Base-by-base conservation (phyloP, 2,329 filamentous ascomycete species). In the Acarospora socialis region DNA sequence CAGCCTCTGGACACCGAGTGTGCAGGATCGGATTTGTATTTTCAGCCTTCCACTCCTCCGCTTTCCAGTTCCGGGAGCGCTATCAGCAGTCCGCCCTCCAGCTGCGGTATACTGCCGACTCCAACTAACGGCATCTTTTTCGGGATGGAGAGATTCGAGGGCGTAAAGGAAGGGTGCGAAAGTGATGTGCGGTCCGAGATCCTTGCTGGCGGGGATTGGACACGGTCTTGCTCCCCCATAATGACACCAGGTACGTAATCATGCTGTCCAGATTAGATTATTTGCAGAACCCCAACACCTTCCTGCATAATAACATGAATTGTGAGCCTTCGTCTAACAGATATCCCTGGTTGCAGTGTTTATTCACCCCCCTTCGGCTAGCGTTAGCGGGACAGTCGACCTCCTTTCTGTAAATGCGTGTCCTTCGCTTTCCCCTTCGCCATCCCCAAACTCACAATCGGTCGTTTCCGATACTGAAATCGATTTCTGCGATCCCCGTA, bases 401-500 rank as follows among this genome's bases (percentile, higher is more conserved):
- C 68, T 82, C 45, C 65, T 83, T 45, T 80, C 80, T 44, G 69
- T 74, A 33, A 67, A 65, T 43, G 74, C 78, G 27, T 87, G 79
- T 63, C 81, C 83, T 44, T 90, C 83, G 37, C 72, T 90, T 42
- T 92, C 83, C 17, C 83, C 84, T 13, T 92, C 83, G 19, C 83
- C 84, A 12, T 80, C 81, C 28, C 81, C 82, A 18, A 32, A 46
- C 53, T 41, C 48, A 45, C 65, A 70, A 46, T 73, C 80, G 34
- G 62, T 77, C 52, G 61, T 68, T 27, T 73, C 74, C 2, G 78
- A 83, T 49, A 65, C 70, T 44, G 77, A 83, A 54, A 68, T 83
- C 44, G 77, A 83, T 58, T 92, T 90, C 55, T 93, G 87, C 57
- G 86, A 94, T 52, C 86, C 87, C 20, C 77, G 86, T 50, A 82